phyloP scores from a whole-genome alignment of 352 stramenopile genomes.

The Phytophthora hibernalis region DNA sequence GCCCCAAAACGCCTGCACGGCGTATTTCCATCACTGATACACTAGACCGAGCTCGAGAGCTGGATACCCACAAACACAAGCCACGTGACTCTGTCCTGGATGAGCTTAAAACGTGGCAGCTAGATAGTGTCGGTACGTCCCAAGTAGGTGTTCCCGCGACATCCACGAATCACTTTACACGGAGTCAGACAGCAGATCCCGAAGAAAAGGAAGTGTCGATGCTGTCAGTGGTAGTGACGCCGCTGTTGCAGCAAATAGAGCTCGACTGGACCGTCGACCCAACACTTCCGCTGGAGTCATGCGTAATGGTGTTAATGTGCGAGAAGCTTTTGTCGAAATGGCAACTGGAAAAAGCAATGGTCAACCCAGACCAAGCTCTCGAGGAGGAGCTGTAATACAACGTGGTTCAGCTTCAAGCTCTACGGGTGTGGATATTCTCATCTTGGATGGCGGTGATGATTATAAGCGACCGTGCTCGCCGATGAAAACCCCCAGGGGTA shows the following conservation, averaged over 20 bases:
- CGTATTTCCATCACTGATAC: conserved; percentile 84
- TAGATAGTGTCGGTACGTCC: conserved; percentile 55
- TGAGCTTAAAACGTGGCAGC: conserved; percentile 71
- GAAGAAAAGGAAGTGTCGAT: conserved; percentile 40
- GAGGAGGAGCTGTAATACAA: conserved; percentile 24
- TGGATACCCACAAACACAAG: conserved; percentile 68
- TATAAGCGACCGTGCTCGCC: conserved; percentile 54
- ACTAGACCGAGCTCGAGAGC: conserved; percentile 69
- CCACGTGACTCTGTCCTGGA: conserved; percentile 70
- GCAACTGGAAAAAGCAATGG: conserved; percentile 4
- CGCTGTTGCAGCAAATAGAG: conserved; percentile 5
- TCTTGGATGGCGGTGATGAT: conserved; percentile 61
- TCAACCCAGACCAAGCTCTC: conserved; percentile 20
- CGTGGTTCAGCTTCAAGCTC: conserved; percentile 17
- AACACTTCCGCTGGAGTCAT: conserved; percentile 63
- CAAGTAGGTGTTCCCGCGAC: conserved; percentile 46
- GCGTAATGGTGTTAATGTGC: conserved; percentile 43
- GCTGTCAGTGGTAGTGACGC: conserved; percentile 4
- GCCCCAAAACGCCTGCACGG: conserved; percentile 60
- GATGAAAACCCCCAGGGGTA: conserved; percentile 54
- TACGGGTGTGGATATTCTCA: conserved; percentile 58
- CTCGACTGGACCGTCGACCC: conserved; percentile 42
- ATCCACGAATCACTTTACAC: conserved; percentile 30
- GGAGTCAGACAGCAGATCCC: conserved; percentile 15
- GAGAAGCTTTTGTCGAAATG: conserved; percentile 66